These are phyloP conservation scores for Chlamydomonas incerta DNA, from an alignment of 139 green algal species.

Conservation along the genomic window DNA sequence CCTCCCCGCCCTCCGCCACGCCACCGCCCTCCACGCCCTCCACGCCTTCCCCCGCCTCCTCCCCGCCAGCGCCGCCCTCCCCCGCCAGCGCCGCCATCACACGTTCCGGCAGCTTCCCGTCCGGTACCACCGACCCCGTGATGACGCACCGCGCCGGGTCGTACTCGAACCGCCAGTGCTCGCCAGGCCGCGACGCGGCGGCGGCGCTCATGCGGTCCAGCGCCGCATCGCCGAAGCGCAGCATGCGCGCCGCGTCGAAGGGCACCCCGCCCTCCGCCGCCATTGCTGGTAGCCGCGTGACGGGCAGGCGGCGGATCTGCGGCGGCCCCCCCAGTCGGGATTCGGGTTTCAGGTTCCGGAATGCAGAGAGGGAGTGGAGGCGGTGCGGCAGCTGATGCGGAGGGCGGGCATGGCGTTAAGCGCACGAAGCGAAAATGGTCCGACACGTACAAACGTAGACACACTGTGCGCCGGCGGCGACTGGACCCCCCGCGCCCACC, in stretches of 20 bases:
- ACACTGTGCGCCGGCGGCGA: too few species aligned
- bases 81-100: constrained; percentile 15
- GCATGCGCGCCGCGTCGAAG: constrained; percentile 53
- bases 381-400: not conserved
- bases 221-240: constrained; percentile 57
- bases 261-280: constrained; percentile 7
- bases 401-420: too few species aligned
- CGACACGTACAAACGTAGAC: too few species aligned
- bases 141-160: not conserved
- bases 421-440: not conserved
- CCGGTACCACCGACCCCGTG: not conserved
- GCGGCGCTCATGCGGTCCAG: constrained; percentile 51
- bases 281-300: constrained; percentile 42
- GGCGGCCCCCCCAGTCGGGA: too few species aligned
- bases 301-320: constrained; percentile 42
- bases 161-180: constrained; percentile 40
- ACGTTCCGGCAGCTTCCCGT: constrained; percentile 16
- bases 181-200: not conserved
- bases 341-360: too few species aligned
- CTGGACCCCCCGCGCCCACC: too few species aligned
- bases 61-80: not conserved
- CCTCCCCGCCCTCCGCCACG: not conserved
- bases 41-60: not conserved
- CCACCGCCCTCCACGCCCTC: not conserved
- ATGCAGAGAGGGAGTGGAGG: too few species aligned